Conservation (phyloP, 2,329 filamentous ascomycete genomes). For the Talaromyces sp. region DNA sequence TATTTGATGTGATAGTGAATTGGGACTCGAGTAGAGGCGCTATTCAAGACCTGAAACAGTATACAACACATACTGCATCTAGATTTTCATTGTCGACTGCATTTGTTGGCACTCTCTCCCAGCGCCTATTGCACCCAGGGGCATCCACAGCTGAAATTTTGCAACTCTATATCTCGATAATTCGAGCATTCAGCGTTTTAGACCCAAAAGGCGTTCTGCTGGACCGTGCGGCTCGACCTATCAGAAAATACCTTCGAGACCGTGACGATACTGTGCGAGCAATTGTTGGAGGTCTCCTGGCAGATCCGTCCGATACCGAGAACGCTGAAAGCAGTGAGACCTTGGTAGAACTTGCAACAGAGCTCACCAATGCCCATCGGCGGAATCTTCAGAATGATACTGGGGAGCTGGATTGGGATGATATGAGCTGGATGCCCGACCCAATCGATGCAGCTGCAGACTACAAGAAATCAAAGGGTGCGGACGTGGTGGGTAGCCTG, state of each 20-base stretch:
- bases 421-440: constrained; percentile 90
- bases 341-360: constrained; percentile 52
- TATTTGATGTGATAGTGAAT: constrained; percentile 61
- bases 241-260: constrained; percentile 61
- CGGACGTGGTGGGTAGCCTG: constrained; percentile 87
- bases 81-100: constrained; percentile 54
- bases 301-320: constrained; percentile 48
- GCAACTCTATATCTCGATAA: constrained; percentile 65
- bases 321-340: constrained; percentile 36
- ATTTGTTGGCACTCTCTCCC: constrained; percentile 53
- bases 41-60: constrained; percentile 59
- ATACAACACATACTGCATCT: constrained; percentile 51
- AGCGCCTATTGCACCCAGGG: constrained; percentile 59
- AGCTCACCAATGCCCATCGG: constrained; percentile 44
- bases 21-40: constrained; percentile 59
- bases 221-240: constrained; percentile 62
- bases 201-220: constrained; percentile 64
- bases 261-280: constrained; percentile 64
- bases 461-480: constrained; percentile 81
- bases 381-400: constrained; percentile 45
- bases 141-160: constrained; percentile 64
- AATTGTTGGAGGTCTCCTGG: constrained; percentile 61
- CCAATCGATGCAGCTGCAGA: constrained; percentile 90
- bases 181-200: constrained; percentile 60
- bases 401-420: constrained; percentile 79